A percentile compares a stretch with the other conserved stretches of the same genome.
Evolutionary conservation across 805 yeast species (phyloP).

Genomic region (Starmerella riodocensis): DNA sequence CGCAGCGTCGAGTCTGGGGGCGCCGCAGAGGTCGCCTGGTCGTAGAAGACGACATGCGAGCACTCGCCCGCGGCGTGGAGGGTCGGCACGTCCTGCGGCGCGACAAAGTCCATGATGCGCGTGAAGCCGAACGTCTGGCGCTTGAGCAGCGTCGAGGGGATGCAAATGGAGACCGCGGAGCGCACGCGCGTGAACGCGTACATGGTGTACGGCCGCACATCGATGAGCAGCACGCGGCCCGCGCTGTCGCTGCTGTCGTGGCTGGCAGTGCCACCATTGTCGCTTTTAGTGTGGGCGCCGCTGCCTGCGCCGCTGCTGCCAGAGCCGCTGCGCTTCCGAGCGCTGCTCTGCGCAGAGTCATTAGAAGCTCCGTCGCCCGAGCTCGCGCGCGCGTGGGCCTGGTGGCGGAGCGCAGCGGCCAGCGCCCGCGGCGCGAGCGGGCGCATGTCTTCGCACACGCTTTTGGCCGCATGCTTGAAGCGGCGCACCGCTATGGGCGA

Average conservation of each 20-base stretch:
- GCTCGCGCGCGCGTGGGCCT: too few species aligned
- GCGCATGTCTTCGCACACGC: too few species aligned
- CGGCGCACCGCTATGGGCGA: too few species aligned
- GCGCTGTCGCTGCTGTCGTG: background rate
- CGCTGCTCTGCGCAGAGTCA: too few species aligned
- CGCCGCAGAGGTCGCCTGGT: slow-evolving; percentile 14
- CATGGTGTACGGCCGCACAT: slow-evolving; percentile 71
- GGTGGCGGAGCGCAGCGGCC: too few species aligned
- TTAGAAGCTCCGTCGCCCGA: too few species aligned
- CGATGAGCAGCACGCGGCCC: slow-evolving; percentile 40
- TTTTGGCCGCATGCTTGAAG: too few species aligned
- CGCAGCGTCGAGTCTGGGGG: slow-evolving; percentile 9
- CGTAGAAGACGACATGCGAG: slow-evolving; percentile 19
- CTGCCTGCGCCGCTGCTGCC: too few species aligned
- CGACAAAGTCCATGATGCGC: slow-evolving; percentile 28
- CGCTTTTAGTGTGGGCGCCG: too few species aligned
- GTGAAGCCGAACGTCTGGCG: slow-evolving; percentile 55
- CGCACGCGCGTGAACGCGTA: slow-evolving; percentile 45
- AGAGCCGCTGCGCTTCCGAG: too few species aligned
- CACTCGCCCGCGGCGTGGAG: slow-evolving; percentile 20
- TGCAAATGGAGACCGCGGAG: slow-evolving; percentile 59
- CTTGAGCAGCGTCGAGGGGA: slow-evolving; percentile 79
- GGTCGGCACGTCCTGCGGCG: slow-evolving; percentile 23
- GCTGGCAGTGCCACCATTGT: background rate
- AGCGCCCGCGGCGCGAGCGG: too few species aligned